A percentile compares a stretch with the other conserved stretches of the same genome.
Conservation (phyloP, 2,329 filamentous ascomycete genomes). For the Penicillium hesseltinei region DNA sequence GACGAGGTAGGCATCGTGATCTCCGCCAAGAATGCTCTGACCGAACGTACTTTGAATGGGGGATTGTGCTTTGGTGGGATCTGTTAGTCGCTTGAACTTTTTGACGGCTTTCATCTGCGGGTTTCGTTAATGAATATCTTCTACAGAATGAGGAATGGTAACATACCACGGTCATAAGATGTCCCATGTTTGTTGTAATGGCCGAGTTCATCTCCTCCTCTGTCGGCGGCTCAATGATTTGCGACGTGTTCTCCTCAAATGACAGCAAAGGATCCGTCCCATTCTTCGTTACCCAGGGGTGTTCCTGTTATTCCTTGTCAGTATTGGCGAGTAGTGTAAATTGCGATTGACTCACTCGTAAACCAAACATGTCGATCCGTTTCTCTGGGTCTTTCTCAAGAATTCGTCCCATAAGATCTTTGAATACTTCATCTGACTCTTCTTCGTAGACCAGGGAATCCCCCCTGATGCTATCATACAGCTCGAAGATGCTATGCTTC, state of each 20-base stretch:
- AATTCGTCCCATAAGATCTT: constrained; percentile 69
- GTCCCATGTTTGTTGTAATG: constrained; percentile 84
- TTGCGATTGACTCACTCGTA: constrained; percentile 65
- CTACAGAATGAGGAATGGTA: neutral
- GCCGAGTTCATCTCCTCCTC: constrained; percentile 87
- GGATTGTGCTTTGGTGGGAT: constrained; percentile 50
- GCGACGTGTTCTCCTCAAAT: constrained; percentile 79
- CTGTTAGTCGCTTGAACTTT: constrained; percentile 76
- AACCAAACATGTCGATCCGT: constrained; percentile 76
- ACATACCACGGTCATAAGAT: constrained; percentile 73
- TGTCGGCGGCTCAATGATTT: constrained; percentile 78
- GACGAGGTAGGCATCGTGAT: constrained; percentile 53
- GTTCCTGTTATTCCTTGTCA: constrained; percentile 57
- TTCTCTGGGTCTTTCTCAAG: constrained; percentile 82
- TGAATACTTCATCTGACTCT: constrained; percentile 66
- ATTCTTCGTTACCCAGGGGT: constrained; percentile 86
- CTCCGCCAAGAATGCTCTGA: constrained; percentile 57
- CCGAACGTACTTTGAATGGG: constrained; percentile 45
- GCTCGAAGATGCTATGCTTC: constrained; percentile 71
- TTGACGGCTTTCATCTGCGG: constrained; percentile 81
- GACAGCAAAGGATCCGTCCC: constrained; percentile 76
- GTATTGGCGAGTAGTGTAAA: neutral
- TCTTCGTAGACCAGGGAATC: constrained; percentile 63
- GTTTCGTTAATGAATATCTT: neutral
- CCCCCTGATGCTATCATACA: constrained; percentile 83